phyloP scores from a whole-genome alignment of 2,329 filamentous ascomycete species.

The Hypoxylon sp. region DNA sequence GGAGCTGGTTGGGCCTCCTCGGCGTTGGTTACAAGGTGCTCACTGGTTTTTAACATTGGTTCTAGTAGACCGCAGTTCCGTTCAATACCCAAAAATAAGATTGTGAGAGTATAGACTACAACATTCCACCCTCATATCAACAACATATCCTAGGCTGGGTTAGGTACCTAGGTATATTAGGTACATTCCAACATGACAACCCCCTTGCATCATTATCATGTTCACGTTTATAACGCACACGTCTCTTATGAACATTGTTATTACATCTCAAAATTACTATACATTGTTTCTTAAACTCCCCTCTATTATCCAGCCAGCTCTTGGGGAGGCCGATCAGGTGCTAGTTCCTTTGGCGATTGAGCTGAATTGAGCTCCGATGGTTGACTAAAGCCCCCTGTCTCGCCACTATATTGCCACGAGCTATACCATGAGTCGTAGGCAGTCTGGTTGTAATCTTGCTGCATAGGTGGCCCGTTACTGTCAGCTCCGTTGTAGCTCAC shows the following conservation, averaged over 20 bases:
- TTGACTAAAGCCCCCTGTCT: not conserved
- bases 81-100: not conserved
- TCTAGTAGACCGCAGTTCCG: not conserved
- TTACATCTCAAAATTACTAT: not conserved
- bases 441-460: conserved; percentile 1
- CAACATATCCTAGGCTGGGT: not conserved
- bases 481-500: not conserved
- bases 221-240: not conserved
- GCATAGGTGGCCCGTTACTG: not conserved
- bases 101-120: not conserved
- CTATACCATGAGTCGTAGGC: not conserved
- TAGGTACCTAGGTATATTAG: not conserved
- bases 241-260: not conserved
- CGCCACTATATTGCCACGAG: not conserved
- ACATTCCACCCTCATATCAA: not conserved
- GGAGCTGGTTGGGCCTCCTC: not conserved
- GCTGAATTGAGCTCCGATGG: not conserved
- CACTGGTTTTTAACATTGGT: not conserved
- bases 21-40: not conserved
- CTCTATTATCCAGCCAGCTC: not conserved
- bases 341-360: conserved; percentile 11
- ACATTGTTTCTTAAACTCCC: not conserved
- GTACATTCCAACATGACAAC: not conserved
- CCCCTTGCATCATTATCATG: not conserved
- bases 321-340: not conserved